Conservation (phyloP, 345 rosid genomes). For the Eutrema japonicum region DNA sequence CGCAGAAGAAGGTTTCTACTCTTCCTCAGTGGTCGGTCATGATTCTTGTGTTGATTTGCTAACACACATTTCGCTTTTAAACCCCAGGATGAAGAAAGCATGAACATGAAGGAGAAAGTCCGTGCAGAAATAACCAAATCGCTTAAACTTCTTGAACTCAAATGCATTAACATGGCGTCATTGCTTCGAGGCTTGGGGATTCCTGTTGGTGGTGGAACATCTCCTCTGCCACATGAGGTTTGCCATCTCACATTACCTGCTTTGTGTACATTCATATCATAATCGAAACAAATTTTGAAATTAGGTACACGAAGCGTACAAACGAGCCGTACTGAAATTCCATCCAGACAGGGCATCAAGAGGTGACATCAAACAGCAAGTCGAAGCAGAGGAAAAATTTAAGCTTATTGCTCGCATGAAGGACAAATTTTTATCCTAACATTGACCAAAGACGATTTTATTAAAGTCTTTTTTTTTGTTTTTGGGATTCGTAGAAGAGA, state of each 20-base stretch:
- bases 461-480: neutral
- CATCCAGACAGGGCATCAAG: conserved; percentile 87
- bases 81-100: conserved; percentile 75
- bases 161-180: conserved; percentile 69
- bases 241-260: conserved; percentile 33
- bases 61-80: conserved; percentile 13
- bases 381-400: conserved; percentile 90
- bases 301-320: conserved; percentile 83
- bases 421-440: conserved; percentile 56
- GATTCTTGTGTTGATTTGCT: conserved; percentile 25
- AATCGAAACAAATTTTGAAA: neutral
- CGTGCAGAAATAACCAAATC: conserved; percentile 65
- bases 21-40: neutral
- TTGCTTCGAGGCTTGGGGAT: conserved; percentile 81
- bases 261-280: conserved; percentile 1
- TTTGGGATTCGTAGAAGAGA: neutral
- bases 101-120: conserved; percentile 68
- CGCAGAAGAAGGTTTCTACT: conserved; percentile 72
- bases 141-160: conserved; percentile 63
- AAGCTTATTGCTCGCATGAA: conserved; percentile 89
- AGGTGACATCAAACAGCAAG: conserved; percentile 69
- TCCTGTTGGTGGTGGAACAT: conserved; percentile 55
- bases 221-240: conserved; percentile 66
- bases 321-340: conserved; percentile 68
- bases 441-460: neutral